A percentile compares a stretch with the other conserved stretches of the same genome.
Evolutionary conservation across 2,329 filamentous ascomycete genomes (phyloP).

Genomic region (Aspergillus arachidicola): DNA sequence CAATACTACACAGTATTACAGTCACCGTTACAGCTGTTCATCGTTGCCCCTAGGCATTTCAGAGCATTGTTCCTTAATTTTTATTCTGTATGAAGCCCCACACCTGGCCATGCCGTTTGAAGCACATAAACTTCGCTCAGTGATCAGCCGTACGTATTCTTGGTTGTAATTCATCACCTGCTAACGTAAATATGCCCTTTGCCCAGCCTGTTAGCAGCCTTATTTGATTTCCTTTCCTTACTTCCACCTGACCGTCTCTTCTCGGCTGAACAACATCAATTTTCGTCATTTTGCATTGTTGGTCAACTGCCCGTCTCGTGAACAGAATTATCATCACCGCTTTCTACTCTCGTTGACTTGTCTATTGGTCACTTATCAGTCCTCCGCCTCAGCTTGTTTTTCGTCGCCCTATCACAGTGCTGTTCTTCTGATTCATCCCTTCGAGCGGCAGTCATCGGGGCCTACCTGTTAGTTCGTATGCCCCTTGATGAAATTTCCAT

Average conservation of each 20-base stretch:
- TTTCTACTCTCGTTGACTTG: conserved; percentile 16
- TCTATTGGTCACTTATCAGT: neutral
- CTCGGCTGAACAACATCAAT: conserved; percentile 15
- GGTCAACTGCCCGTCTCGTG: conserved; percentile 24
- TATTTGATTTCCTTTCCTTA: conserved; percentile 6
- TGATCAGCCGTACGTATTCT: neutral
- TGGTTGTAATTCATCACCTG: neutral
- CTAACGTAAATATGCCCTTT: neutral
- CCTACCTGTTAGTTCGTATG: conserved; percentile 11
- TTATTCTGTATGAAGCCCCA: neutral
- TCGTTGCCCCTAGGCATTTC: neutral
- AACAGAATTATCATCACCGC: conserved; percentile 17
- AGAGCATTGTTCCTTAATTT: neutral
- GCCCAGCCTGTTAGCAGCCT: conserved; percentile 9
- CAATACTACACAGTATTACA: neutral
- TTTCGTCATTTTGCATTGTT: conserved; percentile 25
- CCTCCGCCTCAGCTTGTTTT: conserved; percentile 11
- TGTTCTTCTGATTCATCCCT: conserved; percentile 10
- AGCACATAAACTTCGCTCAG: neutral
- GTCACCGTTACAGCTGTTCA: neutral
- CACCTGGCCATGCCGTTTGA: neutral
- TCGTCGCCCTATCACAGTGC: conserved; percentile 11
- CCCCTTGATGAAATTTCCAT: conserved; percentile 10
- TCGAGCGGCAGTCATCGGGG: conserved; percentile 2
- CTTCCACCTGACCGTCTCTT: conserved; percentile 19